A percentile compares a stretch with the other conserved stretches of the same genome.
These are phyloP conservation scores for Pleurotus eryngii DNA, from an alignment of 768 basidiomycete genomes.

Conservation along the genomic window DNA sequence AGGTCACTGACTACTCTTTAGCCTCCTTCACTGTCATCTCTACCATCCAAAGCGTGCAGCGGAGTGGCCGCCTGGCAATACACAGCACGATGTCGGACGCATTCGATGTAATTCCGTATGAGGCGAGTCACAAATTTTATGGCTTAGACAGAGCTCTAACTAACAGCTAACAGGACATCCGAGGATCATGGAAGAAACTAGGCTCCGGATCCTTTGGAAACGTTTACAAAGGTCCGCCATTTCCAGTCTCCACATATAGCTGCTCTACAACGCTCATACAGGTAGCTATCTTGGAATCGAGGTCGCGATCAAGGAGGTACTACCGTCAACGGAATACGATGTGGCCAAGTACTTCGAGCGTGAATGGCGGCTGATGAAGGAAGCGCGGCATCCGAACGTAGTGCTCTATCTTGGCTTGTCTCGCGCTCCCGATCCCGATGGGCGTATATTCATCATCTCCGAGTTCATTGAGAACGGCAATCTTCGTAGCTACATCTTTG, in stretches of 20 bases:
- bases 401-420: slow-evolving; percentile 91
- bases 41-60: no score
- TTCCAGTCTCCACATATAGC: neutral
- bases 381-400: slow-evolving; percentile 89
- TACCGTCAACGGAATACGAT: slow-evolving; percentile 89
- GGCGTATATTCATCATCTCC: slow-evolving; percentile 90
- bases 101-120: slow-evolving; percentile 86
- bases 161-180: slow-evolving; percentile 61
- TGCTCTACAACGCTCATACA: slow-evolving; percentile 22
- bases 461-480: slow-evolving; percentile 95
- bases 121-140: slow-evolving; percentile 41
- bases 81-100: slow-evolving; percentile 46
- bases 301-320: slow-evolving; percentile 94
- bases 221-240: slow-evolving; percentile 72
- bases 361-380: slow-evolving; percentile 98
- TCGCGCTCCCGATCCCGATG: slow-evolving; percentile 70
- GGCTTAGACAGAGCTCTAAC: slow-evolving; percentile 2
- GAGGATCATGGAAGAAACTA: slow-evolving; percentile 83
- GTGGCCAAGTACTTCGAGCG: slow-evolving; percentile 97
- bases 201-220: slow-evolving; percentile 93
- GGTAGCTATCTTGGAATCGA: slow-evolving; percentile 93
- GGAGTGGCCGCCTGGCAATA: no score
- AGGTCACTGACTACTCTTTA: no score
- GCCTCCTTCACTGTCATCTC: no score
- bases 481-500: slow-evolving; percentile 86